Percentiles rank a stretch among this genome's conserved stretches.
These are phyloP conservation scores for Hypomontagnella monticulosa DNA, from an alignment of 495 filamentous ascomycete genomes.

Conservation along the genomic window DNA sequence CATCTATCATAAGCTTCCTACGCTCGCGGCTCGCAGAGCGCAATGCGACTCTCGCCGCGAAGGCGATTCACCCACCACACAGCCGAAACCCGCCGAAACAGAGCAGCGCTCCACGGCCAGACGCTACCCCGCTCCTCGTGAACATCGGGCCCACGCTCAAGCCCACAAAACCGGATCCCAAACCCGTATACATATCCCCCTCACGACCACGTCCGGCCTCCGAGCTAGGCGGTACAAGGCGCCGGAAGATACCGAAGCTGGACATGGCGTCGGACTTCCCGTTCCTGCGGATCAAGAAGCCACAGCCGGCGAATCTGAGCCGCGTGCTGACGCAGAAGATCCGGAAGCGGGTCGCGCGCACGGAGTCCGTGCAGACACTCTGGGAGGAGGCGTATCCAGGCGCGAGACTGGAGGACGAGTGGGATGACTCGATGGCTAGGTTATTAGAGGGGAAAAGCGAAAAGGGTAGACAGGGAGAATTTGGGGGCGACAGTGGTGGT, in stretches of 20 bases:
- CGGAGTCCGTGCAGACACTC: slow-evolving; percentile 15
- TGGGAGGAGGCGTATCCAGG: slow-evolving; percentile 48
- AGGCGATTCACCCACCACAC: slow-evolving; percentile 24
- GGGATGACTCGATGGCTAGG: slow-evolving; percentile 57
- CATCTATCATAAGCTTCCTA: slow-evolving; percentile 49
- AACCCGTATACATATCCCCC: slow-evolving; percentile 55
- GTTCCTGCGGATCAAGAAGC: slow-evolving; percentile 75
- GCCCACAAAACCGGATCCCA: slow-evolving; percentile 42
- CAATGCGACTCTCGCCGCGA: slow-evolving; percentile 35
- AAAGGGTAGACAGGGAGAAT: background rate
- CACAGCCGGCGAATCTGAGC: slow-evolving; percentile 68
- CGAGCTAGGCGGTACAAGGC: slow-evolving; percentile 55
- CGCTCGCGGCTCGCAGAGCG: slow-evolving; percentile 44
- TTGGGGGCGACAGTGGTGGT: background rate
- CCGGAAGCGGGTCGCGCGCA: slow-evolving; percentile 49
- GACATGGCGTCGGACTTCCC: slow-evolving; percentile 69
- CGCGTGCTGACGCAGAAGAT: slow-evolving; percentile 65
- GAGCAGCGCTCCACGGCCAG: slow-evolving; percentile 24
- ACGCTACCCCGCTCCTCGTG: slow-evolving; percentile 46
- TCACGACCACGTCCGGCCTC: slow-evolving; percentile 56
- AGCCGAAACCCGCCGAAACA: slow-evolving; percentile 7
- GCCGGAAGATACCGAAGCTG: slow-evolving; percentile 68
- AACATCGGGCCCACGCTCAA: slow-evolving; percentile 40
- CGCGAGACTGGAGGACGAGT: slow-evolving; percentile 66
- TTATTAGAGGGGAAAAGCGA: slow-evolving; percentile 15